phyloP scores from a whole-genome alignment of 352 stramenopile genomes.

The Pythium insidiosum region DNA sequence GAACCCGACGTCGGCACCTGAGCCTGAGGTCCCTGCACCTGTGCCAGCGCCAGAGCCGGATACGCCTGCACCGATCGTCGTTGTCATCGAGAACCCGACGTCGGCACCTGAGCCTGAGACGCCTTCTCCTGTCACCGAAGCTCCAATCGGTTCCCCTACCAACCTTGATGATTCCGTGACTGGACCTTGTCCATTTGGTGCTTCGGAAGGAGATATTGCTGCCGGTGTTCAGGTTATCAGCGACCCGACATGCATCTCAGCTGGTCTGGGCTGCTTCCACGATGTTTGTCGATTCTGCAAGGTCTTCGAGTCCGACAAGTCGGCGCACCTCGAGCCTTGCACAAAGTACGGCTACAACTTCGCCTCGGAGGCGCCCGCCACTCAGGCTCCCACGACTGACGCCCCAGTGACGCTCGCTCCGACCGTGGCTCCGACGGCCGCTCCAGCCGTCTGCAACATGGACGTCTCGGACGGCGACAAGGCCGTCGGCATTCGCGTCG shows the following conservation, averaged over 20 bases:
- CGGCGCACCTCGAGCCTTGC: constrained; percentile 3
- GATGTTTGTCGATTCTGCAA: constrained; percentile 17
- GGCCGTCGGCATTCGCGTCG: not conserved
- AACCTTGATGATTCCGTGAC: too few relatives aligned
- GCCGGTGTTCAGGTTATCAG: constrained; percentile 13
- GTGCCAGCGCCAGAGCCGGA: not conserved
- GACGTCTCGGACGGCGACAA: not conserved
- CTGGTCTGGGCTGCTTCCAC: constrained; percentile 16
- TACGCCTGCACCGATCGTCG: not conserved
- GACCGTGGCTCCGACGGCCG: not conserved
- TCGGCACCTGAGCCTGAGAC: too few relatives aligned
- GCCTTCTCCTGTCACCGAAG: too few relatives aligned
- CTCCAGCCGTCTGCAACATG: not conserved
- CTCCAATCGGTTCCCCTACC: too few relatives aligned
- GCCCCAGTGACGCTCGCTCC: not conserved
- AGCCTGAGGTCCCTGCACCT: too few relatives aligned
- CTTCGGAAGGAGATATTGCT: constrained; percentile 4
- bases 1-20: too few relatives aligned
- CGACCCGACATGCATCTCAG: constrained; percentile 8
- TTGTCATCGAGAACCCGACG: not conserved
- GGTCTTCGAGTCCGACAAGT: constrained; percentile 3
- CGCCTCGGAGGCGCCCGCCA: too few relatives aligned
- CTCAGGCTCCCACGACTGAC: not conserved
- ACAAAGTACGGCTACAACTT: not conserved
- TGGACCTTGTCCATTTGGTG: too few relatives aligned